A percentile compares a stretch with the other conserved stretches of the same genome.
These are phyloP conservation scores for Colletotrichum sp. DNA, from an alignment of 2,329 filamentous ascomycete genomes.

Conservation along the genomic window DNA sequence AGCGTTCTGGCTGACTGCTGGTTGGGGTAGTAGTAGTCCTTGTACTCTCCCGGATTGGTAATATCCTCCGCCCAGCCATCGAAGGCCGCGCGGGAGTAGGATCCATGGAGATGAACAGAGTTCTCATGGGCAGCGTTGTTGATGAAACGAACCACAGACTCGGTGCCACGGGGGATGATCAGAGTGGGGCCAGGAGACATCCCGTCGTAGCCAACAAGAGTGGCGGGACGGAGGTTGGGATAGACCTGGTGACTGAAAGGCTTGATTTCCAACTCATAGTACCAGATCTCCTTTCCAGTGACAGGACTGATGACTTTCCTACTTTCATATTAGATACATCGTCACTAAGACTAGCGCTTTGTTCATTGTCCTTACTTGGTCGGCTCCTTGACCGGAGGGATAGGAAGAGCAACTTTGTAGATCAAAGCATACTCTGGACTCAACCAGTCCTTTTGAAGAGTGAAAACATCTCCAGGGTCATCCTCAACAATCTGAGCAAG, in stretches of 20 bases:
- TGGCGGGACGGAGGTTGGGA: slow-evolving; percentile 34
- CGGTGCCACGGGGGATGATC: slow-evolving; percentile 45
- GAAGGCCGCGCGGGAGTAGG: slow-evolving; percentile 46
- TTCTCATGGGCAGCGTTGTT: slow-evolving; percentile 51
- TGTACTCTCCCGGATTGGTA: slow-evolving; percentile 55
- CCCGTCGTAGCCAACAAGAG: slow-evolving; percentile 51
- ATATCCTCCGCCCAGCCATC: slow-evolving; percentile 60
- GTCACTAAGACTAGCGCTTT: background rate
- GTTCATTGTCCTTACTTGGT: slow-evolving; percentile 36
- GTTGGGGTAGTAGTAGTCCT: slow-evolving; percentile 69
- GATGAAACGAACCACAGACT: slow-evolving; percentile 54
- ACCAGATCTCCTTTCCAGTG: slow-evolving; percentile 37
- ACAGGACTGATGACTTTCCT: slow-evolving; percentile 38
- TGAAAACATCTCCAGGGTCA: background rate
- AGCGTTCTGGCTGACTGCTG: slow-evolving; percentile 54
- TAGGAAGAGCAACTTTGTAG: slow-evolving; percentile 41
- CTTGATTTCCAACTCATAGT: slow-evolving; percentile 40
- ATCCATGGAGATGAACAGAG: slow-evolving; percentile 62
- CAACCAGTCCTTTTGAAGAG: slow-evolving; percentile 23
- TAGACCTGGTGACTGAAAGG: slow-evolving; percentile 40
- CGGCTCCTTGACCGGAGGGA: slow-evolving; percentile 45
- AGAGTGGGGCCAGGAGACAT: slow-evolving; percentile 54
- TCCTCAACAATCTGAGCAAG: slow-evolving; percentile 4
- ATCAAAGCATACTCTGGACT: slow-evolving; percentile 25
- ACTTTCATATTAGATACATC: background rate